Evolutionary conservation across 345 rosid species (phyloP).

Genomic region (Pugionium cornutum): DNA sequence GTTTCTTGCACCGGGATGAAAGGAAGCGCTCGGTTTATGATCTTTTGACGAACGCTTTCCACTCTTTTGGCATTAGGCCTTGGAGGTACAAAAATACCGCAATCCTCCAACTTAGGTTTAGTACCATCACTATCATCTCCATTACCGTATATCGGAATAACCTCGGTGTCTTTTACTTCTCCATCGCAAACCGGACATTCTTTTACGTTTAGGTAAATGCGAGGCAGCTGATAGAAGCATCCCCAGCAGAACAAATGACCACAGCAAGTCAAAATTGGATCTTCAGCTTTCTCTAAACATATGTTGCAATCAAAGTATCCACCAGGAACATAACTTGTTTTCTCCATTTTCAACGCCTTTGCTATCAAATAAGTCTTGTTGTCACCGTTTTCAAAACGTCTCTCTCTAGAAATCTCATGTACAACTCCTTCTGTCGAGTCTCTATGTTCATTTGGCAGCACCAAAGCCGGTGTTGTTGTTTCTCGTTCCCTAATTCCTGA

Average conservation of each 20-base stretch:
- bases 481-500: slow-evolving; percentile 46
- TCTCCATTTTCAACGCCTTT: slow-evolving; percentile 53
- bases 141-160: slow-evolving; percentile 63
- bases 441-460: slow-evolving; percentile 10
- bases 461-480: slow-evolving; percentile 13
- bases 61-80: slow-evolving; percentile 60
- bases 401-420: slow-evolving; percentile 40
- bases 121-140: slow-evolving; percentile 30
- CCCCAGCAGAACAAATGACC: slow-evolving; percentile 82
- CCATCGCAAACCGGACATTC: slow-evolving; percentile 56
- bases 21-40: slow-evolving; percentile 36
- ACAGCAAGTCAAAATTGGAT: slow-evolving; percentile 64
- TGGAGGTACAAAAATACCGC: slow-evolving; percentile 49
- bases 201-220: slow-evolving; percentile 44
- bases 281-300: slow-evolving; percentile 54
- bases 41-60: slow-evolving; percentile 54
- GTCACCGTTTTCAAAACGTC: slow-evolving; percentile 31
- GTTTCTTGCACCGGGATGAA: slow-evolving; percentile 43
- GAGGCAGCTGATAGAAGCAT: slow-evolving; percentile 55
- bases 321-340: slow-evolving; percentile 33
- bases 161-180: slow-evolving; percentile 47
- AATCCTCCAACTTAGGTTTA: slow-evolving; percentile 40
- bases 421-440: slow-evolving; percentile 31
- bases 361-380: slow-evolving; percentile 47
- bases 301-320: slow-evolving; percentile 54